Base-by-base conservation (phyloP, 2,329 filamentous ascomycete species). In the Cordyceps fumosorosea region DNA sequence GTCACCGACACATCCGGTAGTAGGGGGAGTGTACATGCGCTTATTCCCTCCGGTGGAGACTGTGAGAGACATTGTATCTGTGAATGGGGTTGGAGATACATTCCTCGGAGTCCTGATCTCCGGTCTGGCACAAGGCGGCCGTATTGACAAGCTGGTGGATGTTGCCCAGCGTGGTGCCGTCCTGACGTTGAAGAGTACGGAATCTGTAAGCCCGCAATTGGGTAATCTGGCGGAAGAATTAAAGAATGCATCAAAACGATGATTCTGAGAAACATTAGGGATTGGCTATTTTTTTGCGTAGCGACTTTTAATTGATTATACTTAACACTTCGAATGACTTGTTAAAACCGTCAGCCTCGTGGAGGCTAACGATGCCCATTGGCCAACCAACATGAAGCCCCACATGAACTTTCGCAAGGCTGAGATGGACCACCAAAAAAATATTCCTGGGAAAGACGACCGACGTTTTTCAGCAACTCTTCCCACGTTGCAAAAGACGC, bases 31-130 rank as follows among this genome's bases (percentile, higher is more conserved):
- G 3, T 97, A 97, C 70, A 92, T 97, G 87, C 73, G 84, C 40
- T 67, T 84, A 22, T 90, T 91, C 72, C 85, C 89, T 0, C 80
- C 89, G 0, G 84, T 83, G 0, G 86, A 89, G 71, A 76, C 78
- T 18, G 81, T 96, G 0, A 76, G 82, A 22, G 85, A 95, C 29
- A 81, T 96, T 1, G 86, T 93, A 1, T 96, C 91, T 53, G 93
- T 98, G 11, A 98, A 98, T 72, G 95, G 93, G 0, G 92, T 91
- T 2, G 95, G 95, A 0, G 95, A 99, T 75, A 97, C 95, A 0
- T 93, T 98, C 72, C 79, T 96, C 10, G 95, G 93, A 0, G 89
- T 92, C 16, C 68, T 97, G 62, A 78, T 96, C n/a, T 89, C 91
- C 1, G 91, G 90, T 0, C 72, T 98, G 66, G 86, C 87, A 0